Conservation (phyloP, 176 grass and related monocot species). For the Eremochloa ophiuroides region DNA sequence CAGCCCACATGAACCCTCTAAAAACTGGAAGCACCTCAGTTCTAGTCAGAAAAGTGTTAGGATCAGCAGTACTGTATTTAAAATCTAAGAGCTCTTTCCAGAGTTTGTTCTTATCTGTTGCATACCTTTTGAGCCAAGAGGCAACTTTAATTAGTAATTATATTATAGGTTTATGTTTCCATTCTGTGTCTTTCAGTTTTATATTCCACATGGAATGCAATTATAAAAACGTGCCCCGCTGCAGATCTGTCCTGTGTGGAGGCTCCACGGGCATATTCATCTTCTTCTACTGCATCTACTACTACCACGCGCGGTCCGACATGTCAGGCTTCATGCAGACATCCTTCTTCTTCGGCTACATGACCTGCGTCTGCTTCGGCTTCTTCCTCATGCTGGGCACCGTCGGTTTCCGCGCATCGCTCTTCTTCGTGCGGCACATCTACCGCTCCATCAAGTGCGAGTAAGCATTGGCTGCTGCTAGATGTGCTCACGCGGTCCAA, state of each 20-base stretch:
- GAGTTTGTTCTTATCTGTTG: too few relatives aligned
- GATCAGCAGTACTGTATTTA: too few relatives aligned
- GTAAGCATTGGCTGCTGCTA: constrained; percentile 25
- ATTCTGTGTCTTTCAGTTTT: neutral
- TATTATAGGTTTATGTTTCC: neutral
- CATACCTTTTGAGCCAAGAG: too few relatives aligned
- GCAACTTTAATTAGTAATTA: too few relatives aligned
- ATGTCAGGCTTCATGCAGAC: constrained; percentile 99
- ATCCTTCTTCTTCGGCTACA: constrained; percentile 97
- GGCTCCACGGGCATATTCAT: constrained; percentile 91
- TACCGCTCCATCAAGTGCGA: constrained; percentile 94
- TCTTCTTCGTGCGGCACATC: constrained; percentile 84
- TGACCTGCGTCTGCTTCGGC: constrained; percentile 92
- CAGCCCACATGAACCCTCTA: too few relatives aligned
- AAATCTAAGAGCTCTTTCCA: too few relatives aligned
- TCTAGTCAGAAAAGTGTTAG: too few relatives aligned
- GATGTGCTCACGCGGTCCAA: neutral
- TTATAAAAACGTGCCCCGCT: neutral
- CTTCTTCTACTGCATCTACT: constrained; percentile 96
- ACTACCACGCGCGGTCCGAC: constrained; percentile 84
- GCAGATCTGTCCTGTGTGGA: constrained; percentile 83
- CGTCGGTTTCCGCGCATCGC: constrained; percentile 76
- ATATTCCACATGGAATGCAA: neutral
- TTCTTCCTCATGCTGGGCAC: constrained; percentile 97
- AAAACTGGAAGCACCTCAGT: too few relatives aligned